Conservation (phyloP, 805 yeast species). For the Sungouiella thailandica region DNA sequence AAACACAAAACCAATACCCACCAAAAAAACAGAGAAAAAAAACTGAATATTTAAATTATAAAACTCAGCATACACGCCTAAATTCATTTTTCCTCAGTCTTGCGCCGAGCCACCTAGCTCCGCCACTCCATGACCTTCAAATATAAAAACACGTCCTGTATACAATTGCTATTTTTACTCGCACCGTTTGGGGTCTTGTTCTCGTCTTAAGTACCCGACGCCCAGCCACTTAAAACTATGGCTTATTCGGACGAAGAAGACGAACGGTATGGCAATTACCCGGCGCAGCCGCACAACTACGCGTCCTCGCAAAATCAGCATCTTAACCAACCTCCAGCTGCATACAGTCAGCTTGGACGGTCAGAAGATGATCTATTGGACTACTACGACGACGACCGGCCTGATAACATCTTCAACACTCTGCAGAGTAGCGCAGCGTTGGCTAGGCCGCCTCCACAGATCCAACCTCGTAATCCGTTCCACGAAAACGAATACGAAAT, state of each 20-base stretch:
- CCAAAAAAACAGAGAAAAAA: too few species aligned
- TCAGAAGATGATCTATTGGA: conserved; percentile 10
- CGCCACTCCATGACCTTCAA: too few species aligned
- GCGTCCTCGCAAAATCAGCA: conserved; percentile 1
- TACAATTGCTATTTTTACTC: too few species aligned
- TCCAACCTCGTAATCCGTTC: conserved; percentile 7
- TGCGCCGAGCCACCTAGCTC: too few species aligned
- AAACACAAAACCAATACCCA: too few species aligned
- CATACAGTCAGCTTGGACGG: conserved; percentile 2
- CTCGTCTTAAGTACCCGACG: too few species aligned
- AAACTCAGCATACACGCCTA: too few species aligned
- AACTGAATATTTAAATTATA: too few species aligned
- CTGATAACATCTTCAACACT: conserved; percentile 12
- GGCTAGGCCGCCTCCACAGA: conserved; percentile 5
- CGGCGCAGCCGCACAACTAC: conserved; percentile 12
- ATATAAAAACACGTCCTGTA: too few species aligned
- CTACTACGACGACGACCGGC: conserved; percentile 13
- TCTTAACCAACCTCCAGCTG: conserved; percentile 8
- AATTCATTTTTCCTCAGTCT: too few species aligned
- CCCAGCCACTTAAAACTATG: too few species aligned
- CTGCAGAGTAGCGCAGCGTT: conserved; percentile 2
- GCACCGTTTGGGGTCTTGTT: too few species aligned
- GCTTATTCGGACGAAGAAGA: neutral
- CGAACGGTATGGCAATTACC: conserved; percentile 5
- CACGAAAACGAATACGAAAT: conserved; percentile 23